These are phyloP conservation scores for Petunia hybrid DNA, from an alignment of 305 asterid species.

Conservation along the genomic window DNA sequence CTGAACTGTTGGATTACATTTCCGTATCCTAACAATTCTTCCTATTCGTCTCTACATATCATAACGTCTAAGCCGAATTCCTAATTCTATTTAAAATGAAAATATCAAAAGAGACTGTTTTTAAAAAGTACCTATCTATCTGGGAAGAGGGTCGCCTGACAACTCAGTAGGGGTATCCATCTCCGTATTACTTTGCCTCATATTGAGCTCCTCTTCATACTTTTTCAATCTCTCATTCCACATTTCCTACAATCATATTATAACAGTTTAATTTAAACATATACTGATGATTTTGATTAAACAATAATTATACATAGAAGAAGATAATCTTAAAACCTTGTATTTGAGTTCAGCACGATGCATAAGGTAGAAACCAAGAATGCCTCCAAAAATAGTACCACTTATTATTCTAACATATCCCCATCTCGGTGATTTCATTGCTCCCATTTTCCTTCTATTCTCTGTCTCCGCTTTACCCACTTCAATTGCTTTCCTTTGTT, in stretches of 20 bases:
- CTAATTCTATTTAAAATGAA: neutral
- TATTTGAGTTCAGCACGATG: slow-evolving; percentile 76
- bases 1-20: neutral
- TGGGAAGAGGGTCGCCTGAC: slow-evolving; percentile 46
- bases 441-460: neutral
- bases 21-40: neutral
- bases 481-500: neutral
- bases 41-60: neutral
- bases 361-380: slow-evolving; percentile 77
- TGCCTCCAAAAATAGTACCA: slow-evolving; percentile 73
- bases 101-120: neutral
- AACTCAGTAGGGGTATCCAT: slow-evolving; percentile 48
- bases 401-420: slow-evolving; percentile 75
- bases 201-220: slow-evolving; percentile 77
- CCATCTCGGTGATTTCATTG: slow-evolving; percentile 70
- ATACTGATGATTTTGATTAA: neutral
- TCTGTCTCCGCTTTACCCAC: neutral
- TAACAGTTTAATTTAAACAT: neutral
- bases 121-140: too few species aligned
- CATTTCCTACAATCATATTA: slow-evolving; percentile 59
- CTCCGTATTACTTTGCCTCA: slow-evolving; percentile 44
- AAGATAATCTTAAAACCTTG: slow-evolving; percentile 52
- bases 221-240: slow-evolving; percentile 83
- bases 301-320: neutral
- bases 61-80: neutral